Evolutionary conservation across 805 yeast genomes (phyloP), one percentile per base, ranked within the genome.

Genomic region (Komagataella populi): DNA sequence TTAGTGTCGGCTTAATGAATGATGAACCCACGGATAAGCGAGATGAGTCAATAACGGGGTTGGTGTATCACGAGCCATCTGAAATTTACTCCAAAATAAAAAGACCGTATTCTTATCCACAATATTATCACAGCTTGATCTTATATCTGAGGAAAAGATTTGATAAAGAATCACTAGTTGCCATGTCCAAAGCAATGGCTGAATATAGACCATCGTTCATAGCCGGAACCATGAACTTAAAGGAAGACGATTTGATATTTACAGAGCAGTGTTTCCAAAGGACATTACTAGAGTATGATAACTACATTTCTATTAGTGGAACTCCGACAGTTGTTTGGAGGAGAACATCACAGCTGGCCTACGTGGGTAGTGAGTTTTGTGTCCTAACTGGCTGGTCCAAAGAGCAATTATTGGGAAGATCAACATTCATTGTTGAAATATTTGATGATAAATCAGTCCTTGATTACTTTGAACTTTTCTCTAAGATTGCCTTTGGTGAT

Each of bases 241-340:
- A 90, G 53, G 96, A 87, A 58, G 95, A 87, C 46, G 99, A 91
- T 64, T 72, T 90, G 65, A 85, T 91, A 2, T 91, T 91, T 61
- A 88, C 93, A 84, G 99, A 91, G 63, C 95, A 91, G 68, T 87
- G 96, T 59, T 91, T 90, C 68, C 98, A 91, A 65, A 71, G 99
- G 47, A 89, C 98, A 0, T 69, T 91, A 44, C 69, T 91, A 47
- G 96, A 95, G 54, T 91, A 89, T 63, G 90, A 88, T 54, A 85
- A 83, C 63, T 86, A 87, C 63, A 84, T 93, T 45, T 74, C 81
- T 20, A 80, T 85, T 18, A 80, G 88, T 39, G 97, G 97, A 0
- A 91, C 97, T 0, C 98, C 98, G 2, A 89, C 96, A 0, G 77
- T 91, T 20, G 91, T 89, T 3, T 91, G 98, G 98, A 72, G 99